These are phyloP conservation scores for Penicillium sp. DNA, from an alignment of 2,329 filamentous ascomycete species.

Conservation along the genomic window DNA sequence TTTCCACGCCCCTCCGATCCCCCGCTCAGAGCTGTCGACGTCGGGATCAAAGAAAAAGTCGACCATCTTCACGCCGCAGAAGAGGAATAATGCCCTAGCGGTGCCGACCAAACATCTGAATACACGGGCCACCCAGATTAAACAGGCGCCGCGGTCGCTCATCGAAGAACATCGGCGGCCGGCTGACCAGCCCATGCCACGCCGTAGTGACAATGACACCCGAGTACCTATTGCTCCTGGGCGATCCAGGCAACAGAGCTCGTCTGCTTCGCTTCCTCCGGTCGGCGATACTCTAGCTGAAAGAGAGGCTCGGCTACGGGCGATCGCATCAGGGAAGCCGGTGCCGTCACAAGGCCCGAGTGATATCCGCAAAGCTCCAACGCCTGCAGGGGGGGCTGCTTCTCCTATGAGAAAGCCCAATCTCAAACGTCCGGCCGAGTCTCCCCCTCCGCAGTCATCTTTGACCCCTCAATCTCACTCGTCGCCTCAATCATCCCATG, in stretches of 20 bases:
- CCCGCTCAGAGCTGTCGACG: conserved; percentile 15
- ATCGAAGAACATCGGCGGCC: conserved; percentile 43
- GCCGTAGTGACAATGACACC: conserved; percentile 8
- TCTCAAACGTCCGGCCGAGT: conserved; percentile 14
- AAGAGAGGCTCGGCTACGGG: conserved; percentile 16
- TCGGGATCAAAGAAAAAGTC: conserved; percentile 35
- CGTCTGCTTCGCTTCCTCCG: not conserved
- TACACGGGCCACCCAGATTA: conserved; percentile 38
- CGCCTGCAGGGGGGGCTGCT: conserved; percentile 1
- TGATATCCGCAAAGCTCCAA: not conserved
- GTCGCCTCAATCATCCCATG: not conserved
- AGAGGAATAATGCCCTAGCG: conserved; percentile 37
- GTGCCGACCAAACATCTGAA: conserved; percentile 44
- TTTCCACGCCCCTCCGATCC: conserved; percentile 24
- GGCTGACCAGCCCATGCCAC: conserved; percentile 17
- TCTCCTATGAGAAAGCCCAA: conserved; percentile 5
- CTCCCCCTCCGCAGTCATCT: conserved; percentile 6
- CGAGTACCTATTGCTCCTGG: conserved; percentile 19
- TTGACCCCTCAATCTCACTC: conserved; percentile 1
- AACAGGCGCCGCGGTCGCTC: conserved; percentile 40
- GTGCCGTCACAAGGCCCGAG: conserved; percentile 6
- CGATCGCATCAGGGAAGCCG: conserved; percentile 29
- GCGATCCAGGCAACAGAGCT: conserved; percentile 8
- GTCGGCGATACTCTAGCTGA: conserved; percentile 11
- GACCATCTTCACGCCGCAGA: conserved; percentile 35